Evolutionary conservation across 768 basidiomycete genomes (phyloP).

Genomic region (Boletus edulis): DNA sequence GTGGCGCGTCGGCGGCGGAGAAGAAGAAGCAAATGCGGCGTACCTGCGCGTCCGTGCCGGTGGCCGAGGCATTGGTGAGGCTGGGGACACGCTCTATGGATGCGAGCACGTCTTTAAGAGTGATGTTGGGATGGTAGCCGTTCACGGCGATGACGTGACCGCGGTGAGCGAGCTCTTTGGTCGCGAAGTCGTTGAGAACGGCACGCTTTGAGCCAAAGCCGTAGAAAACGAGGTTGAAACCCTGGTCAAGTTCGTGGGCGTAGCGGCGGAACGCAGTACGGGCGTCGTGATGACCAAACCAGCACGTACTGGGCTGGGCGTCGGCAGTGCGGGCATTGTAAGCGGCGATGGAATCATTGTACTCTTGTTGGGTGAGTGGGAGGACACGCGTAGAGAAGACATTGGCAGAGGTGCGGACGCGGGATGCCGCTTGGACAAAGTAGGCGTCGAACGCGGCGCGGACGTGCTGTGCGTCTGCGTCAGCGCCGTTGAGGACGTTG

Average conservation of each 20-base stretch:
- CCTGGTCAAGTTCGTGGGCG: slow-evolving; percentile 68
- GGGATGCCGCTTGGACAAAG: slow-evolving; percentile 61
- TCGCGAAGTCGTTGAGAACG: slow-evolving; percentile 74
- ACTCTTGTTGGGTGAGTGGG: slow-evolving; percentile 68
- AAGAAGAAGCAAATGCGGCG: slow-evolving; percentile 68
- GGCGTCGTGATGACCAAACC: slow-evolving; percentile 15
- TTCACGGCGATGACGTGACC: slow-evolving; percentile 81
- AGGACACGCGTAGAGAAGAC: slow-evolving; percentile 75
- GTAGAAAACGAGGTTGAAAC: slow-evolving; percentile 87
- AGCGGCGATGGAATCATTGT: slow-evolving; percentile 33
- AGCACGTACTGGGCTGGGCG: slow-evolving; percentile 14
- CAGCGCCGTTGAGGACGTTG: slow-evolving; percentile 10
- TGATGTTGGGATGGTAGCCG: slow-evolving; percentile 68
- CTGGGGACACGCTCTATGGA: slow-evolving; percentile 47
- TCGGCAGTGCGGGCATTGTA: slow-evolving; percentile 18
- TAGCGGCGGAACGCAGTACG: slow-evolving; percentile 54
- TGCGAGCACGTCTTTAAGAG: slow-evolving; percentile 64
- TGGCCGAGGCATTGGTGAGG: slow-evolving; percentile 7
- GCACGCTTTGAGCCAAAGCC: slow-evolving; percentile 87
- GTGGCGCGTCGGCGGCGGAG: slow-evolving; percentile 33
- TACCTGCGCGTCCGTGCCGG: slow-evolving; percentile 56
- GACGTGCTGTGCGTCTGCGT: background rate
- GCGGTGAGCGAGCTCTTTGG: slow-evolving; percentile 45
- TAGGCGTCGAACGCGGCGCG: slow-evolving; percentile 84
- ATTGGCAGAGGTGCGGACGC: slow-evolving; percentile 71